phyloP scores from a whole-genome alignment of 805 yeast genomes.

The Saturnispora saitoi region DNA sequence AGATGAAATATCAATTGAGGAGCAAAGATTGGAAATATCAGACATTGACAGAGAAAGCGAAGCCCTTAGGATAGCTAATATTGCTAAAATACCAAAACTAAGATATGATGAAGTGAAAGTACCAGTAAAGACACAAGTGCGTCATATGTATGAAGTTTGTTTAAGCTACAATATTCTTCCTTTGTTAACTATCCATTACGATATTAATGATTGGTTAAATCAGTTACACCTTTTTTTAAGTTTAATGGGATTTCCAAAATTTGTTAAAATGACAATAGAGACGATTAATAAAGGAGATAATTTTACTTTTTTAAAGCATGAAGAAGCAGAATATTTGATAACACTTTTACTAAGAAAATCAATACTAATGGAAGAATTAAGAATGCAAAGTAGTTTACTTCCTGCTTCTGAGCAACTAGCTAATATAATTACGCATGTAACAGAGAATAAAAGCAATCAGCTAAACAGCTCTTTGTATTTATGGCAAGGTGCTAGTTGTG shows the following conservation, averaged over 20 bases:
- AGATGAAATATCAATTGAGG: background rate
- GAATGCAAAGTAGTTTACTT: slow-evolving; percentile 1
- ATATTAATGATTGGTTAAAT: slow-evolving; percentile 1
- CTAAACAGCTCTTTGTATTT: background rate
- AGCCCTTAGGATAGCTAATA: background rate
- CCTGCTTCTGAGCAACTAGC: slow-evolving; percentile 4
- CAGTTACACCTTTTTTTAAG: background rate
- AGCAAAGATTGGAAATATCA: background rate
- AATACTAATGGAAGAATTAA: background rate
- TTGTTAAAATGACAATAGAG: background rate
- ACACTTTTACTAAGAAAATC: background rate
- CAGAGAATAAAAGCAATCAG: background rate
- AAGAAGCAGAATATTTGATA: slow-evolving; percentile 1
- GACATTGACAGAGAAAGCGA: background rate
- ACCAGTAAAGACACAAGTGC: background rate
- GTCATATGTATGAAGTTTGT: background rate
- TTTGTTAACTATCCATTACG: background rate
- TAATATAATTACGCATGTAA: background rate
- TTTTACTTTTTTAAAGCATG: background rate
- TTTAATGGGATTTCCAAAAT: background rate
- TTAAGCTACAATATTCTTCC: background rate
- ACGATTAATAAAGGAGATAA: background rate
- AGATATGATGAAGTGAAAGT: too few relatives aligned
- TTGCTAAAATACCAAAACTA: background rate
- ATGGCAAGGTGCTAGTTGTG: background rate